Evolutionary conservation across 345 rosid species (phyloP), one percentile per base, ranked within the genome.

Genomic region (Salix udensis): DNA sequence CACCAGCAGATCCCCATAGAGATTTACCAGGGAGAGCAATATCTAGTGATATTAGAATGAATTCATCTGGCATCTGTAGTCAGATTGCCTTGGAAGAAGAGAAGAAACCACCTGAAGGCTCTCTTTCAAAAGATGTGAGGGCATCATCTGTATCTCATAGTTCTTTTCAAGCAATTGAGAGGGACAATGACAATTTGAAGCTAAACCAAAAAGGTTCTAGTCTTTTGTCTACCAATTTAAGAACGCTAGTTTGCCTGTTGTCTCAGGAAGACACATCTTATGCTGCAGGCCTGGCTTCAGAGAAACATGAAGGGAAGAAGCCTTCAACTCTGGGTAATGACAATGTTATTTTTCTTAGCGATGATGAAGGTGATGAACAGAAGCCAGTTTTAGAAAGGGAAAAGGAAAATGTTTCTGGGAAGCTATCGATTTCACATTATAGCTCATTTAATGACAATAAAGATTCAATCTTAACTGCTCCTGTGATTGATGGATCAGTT

Each of bases 281-380:
- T 83, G 50, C 70, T 48, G 74, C 67, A 67, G 81, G 71, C 58
- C 24, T 53, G 40, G 74, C 78, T 76, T 76, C 79, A 6, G 80
- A 65, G 68, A 76, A 82, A 44, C 64, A 68, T 75, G 84, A 77
- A 80, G 80, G 74, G 67, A 79, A 82, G 80, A 88, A 83, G 68
- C 67, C 79, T 72, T 78, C 84, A 52, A 79, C 53, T 76, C 78
- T 76, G 58, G 77, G 55, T 72, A 80, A 83, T 31, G 82, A 82
- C 75, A 78, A 85, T 78, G 76, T 91, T 74, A 90, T 96, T 77
- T 82, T 86, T 74, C 90, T 91, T 66, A 95, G 97, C 68, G 97
- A 92, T 74, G 99, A 96, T 76, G 97, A 96, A 80, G 90, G 80
- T 68, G 84, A 85, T 67, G 91, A 81, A 76, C 70, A 80, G 84